Evolutionary conservation across 2,329 filamentous ascomycete genomes (phyloP).

Genomic region (Pseudopithomyces maydicus): DNA sequence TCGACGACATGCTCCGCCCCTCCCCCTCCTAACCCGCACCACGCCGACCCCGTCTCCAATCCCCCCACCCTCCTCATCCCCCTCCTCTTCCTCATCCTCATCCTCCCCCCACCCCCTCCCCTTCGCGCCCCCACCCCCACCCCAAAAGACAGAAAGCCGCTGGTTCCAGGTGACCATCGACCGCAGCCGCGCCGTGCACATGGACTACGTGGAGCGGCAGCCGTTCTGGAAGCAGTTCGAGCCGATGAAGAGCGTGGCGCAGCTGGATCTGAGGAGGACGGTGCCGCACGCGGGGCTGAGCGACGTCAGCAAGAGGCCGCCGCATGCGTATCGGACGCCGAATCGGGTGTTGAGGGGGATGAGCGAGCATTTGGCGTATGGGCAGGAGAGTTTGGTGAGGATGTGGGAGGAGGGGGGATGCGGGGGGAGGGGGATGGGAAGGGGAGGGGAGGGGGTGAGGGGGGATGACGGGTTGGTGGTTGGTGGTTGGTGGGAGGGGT

Average conservation of each 20-base stretch:
- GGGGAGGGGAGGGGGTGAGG: no score
- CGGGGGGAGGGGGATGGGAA: neutral
- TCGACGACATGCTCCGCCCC: constrained; percentile 39
- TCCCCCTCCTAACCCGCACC: constrained; percentile 15
- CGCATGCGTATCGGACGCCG: constrained; percentile 40
- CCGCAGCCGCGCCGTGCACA: constrained; percentile 45
- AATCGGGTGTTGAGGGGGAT: constrained; percentile 30
- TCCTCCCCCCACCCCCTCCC: constrained; percentile 23
- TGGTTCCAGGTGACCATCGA: constrained; percentile 51
- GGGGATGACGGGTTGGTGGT: no score
- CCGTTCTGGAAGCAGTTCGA: constrained; percentile 39
- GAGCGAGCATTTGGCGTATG: constrained; percentile 26
- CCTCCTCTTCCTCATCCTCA: neutral
- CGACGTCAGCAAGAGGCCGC: constrained; percentile 44
- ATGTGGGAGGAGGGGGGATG: constrained; percentile 32
- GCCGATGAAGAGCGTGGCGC: constrained; percentile 37
- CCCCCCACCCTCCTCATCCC: neutral
- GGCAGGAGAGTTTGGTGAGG: constrained; percentile 38
- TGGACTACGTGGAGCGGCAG: constrained; percentile 48
- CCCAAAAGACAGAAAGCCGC: constrained; percentile 28
- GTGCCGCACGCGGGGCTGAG: constrained; percentile 50
- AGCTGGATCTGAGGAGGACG: constrained; percentile 44
- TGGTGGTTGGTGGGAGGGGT: no score
- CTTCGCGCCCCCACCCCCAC: constrained; percentile 18
- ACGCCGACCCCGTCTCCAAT: constrained; percentile 3